Percentiles rank a stretch among this genome's conserved stretches.
Evolutionary conservation across 805 yeast genomes (phyloP).

Genomic region (Yamadazyma olivae): DNA sequence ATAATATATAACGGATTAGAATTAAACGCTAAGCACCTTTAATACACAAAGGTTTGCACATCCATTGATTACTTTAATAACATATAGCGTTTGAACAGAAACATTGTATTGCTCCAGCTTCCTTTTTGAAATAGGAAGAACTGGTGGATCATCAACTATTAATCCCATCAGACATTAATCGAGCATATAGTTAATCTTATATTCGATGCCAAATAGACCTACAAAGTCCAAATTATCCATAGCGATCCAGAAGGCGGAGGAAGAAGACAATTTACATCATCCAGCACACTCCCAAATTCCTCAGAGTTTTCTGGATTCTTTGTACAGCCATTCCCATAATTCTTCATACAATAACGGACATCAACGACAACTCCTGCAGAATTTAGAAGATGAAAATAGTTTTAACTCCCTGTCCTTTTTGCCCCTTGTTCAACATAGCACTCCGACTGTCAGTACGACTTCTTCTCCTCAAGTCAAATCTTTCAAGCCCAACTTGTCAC

Average conservation of each 20-base stretch:
- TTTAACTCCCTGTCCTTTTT: conserved; percentile 16
- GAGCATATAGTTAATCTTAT: too few relatives aligned
- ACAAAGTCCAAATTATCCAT: conserved; percentile 39
- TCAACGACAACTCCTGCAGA: conserved; percentile 1
- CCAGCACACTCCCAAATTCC: conserved; percentile 7
- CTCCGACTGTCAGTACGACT: conserved; percentile 29
- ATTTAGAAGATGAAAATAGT: conserved; percentile 9
- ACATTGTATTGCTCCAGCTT: too few relatives aligned
- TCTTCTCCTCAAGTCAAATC: conserved; percentile 29
- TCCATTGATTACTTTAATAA: too few relatives aligned
- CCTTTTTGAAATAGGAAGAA: too few relatives aligned
- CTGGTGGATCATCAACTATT: too few relatives aligned
- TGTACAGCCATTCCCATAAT: too few relatives aligned
- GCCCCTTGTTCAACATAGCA: conserved; percentile 23
- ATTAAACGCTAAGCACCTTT: too few relatives aligned
- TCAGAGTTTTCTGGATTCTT: conserved; percentile 7
- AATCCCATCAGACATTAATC: too few relatives aligned
- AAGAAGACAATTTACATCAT: conserved; percentile 11
- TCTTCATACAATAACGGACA: conserved; percentile 4
- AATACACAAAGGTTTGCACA: too few relatives aligned
- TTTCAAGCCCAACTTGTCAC: conserved; percentile 35
- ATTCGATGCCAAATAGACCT: conserved; percentile 2
- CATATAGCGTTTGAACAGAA: too few relatives aligned
- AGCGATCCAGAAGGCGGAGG: conserved; percentile 43
- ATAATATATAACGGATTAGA: too few relatives aligned